phyloP scores from a whole-genome alignment of 2,329 filamentous ascomycete genomes.

The Calonectria hawksworthii region DNA sequence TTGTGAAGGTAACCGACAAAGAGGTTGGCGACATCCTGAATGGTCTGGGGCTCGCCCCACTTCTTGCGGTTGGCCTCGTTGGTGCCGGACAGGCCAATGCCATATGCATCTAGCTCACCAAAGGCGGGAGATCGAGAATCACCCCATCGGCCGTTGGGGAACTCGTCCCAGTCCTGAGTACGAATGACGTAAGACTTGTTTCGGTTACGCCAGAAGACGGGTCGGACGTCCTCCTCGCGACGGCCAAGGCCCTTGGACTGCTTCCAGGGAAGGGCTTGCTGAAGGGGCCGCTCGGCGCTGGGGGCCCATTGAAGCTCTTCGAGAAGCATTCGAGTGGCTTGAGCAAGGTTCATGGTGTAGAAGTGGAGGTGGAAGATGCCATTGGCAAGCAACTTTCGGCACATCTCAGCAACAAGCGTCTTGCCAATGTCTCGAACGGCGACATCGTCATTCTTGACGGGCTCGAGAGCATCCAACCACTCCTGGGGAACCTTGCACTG shows the following conservation, averaged over 20 bases:
- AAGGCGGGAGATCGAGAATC: slow-evolving; percentile 97
- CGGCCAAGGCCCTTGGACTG: slow-evolving; percentile 92
- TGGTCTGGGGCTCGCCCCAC: slow-evolving; percentile 87
- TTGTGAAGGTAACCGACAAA: slow-evolving; percentile 90
- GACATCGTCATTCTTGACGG: slow-evolving; percentile 96
- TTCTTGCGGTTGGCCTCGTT: slow-evolving; percentile 97
- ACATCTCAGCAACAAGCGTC: slow-evolving; percentile 89
- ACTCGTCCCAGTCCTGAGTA: slow-evolving; percentile 99
- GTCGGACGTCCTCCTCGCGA: slow-evolving; percentile 93
- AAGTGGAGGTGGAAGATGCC: slow-evolving; percentile 95
- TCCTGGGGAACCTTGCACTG: slow-evolving; percentile 84
- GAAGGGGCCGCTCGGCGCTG: slow-evolving; percentile 80
- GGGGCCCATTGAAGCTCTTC: slow-evolving; percentile 90
- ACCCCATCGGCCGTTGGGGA: slow-evolving; percentile 98
- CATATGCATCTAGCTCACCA: slow-evolving; percentile 94
- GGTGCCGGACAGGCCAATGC: slow-evolving; percentile 91
- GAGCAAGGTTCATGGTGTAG: slow-evolving; percentile 99
- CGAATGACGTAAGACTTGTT: slow-evolving; percentile 96
- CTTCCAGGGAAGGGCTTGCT: slow-evolving; percentile 95
- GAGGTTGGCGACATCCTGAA: slow-evolving; percentile 84
- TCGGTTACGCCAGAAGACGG: slow-evolving; percentile 98
- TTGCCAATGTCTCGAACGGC: slow-evolving; percentile 93
- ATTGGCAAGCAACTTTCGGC: slow-evolving; percentile 83
- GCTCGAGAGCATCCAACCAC: slow-evolving; percentile 87
- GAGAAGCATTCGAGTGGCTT: slow-evolving; percentile 93